These are phyloP conservation scores for Hortaea werneckii DNA, from an alignment of 2,329 filamentous ascomycete genomes.

Conservation along the genomic window DNA sequence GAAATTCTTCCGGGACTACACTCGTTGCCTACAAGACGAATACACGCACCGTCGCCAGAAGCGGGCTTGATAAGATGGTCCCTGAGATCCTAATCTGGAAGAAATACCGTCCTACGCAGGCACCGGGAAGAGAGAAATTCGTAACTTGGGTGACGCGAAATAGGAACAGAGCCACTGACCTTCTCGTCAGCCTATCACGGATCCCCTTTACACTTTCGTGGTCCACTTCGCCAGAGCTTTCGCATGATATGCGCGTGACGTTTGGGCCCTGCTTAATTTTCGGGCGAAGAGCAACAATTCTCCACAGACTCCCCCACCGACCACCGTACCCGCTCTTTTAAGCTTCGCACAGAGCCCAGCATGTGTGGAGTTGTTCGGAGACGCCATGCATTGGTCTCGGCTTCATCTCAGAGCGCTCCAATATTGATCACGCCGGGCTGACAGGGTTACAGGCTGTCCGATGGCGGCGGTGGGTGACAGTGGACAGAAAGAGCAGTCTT, in stretches of 20 bases:
- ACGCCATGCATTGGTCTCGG: no score
- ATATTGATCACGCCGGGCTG: no score
- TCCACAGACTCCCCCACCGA: neutral
- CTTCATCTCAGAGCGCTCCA: no score
- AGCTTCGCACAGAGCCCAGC: no score
- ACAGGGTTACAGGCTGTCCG: no score
- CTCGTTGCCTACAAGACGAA: no score
- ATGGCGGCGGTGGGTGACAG: no score
- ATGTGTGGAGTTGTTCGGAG: no score
- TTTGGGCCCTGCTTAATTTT: neutral
- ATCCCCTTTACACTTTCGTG: neutral
- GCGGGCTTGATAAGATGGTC: neutral
- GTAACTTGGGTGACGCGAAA: neutral
- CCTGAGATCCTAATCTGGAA: no score
- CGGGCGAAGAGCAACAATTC: neutral
- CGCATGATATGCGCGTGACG: neutral
- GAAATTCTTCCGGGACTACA: neutral
- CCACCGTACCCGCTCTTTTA: neutral
- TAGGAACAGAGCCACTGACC: neutral
- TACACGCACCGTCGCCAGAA: neutral
- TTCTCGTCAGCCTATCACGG: neutral
- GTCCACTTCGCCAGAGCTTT: neutral
- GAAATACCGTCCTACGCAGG: no score
- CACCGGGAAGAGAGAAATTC: neutral
- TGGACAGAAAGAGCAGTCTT: no score